phyloP scores from a whole-genome alignment of 2,329 filamentous ascomycete genomes.

The Diaporthe sp. region DNA sequence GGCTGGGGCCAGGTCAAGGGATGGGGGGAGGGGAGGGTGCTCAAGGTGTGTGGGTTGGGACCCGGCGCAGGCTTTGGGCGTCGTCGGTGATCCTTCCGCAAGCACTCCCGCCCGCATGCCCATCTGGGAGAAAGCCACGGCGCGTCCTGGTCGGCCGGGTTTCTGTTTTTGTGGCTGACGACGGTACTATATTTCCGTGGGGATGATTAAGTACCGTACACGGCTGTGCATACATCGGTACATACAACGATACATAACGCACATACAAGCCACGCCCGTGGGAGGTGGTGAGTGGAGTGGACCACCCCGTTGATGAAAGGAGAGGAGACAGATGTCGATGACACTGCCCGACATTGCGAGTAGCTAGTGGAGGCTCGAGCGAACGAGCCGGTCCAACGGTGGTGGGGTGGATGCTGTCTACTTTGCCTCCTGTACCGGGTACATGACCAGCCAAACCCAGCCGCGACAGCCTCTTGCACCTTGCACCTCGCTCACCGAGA shows the following conservation, averaged over 20 bases:
- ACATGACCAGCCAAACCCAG: background rate
- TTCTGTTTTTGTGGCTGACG: background rate
- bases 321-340: constrained; percentile 23
- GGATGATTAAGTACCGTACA: background rate
- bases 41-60: constrained; percentile 3
- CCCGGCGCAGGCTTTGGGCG: constrained; percentile 11
- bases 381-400: constrained; percentile 25
- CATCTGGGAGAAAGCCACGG: background rate
- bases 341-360: constrained; percentile 14
- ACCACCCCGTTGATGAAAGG: constrained; percentile 11
- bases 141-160: background rate
- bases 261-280: background rate
- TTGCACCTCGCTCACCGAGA: constrained; percentile 20
- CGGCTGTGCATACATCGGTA: background rate
- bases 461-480: background rate
- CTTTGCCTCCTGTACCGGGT: background rate
- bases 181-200: background rate
- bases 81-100: constrained; percentile 16
- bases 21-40: background rate
- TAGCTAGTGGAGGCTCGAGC: constrained; percentile 28
- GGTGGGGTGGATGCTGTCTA: constrained; percentile 20
- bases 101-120: background rate
- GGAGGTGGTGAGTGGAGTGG: background rate
- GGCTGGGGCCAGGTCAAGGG: constrained; percentile 31
- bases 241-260: no score